These are phyloP conservation scores for Hippophae rhamnoides DNA, from an alignment of 306 rosid genomes.

Conservation along the genomic window DNA sequence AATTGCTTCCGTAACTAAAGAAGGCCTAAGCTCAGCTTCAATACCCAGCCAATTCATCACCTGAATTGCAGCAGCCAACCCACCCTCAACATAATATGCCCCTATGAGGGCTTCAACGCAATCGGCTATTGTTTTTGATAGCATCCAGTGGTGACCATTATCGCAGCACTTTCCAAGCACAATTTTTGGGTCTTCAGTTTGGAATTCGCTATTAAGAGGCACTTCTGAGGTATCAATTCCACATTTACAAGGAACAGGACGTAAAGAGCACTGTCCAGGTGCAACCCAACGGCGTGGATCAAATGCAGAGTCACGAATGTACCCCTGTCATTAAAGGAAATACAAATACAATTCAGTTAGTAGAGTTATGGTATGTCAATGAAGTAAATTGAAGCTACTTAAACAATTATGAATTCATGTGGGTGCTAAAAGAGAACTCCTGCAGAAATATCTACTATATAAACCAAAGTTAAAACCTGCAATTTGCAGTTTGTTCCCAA, in stretches of 20 bases:
- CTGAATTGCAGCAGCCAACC: conserved; percentile 62
- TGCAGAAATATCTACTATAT: neutral
- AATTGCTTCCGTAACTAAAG: conserved; percentile 62
- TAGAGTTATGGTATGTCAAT: neutral
- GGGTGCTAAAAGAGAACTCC: neutral
- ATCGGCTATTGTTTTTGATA: conserved; percentile 80
- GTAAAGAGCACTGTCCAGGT: conserved; percentile 63
- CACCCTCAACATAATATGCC: conserved; percentile 76
- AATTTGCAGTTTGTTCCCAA: conserved; percentile 49
- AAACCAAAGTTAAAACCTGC: conserved; percentile 41
- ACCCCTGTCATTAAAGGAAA: conserved; percentile 43
- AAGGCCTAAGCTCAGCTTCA: conserved; percentile 57
- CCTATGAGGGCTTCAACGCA: conserved; percentile 93
- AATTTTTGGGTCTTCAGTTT: conserved; percentile 52
- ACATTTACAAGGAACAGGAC: conserved; percentile 55
- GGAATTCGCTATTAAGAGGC: conserved; percentile 57
- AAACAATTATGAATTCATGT: neutral
- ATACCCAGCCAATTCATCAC: conserved; percentile 78
- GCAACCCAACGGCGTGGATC: conserved; percentile 98
- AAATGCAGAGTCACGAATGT: conserved; percentile 71
- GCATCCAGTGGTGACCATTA: conserved; percentile 86
- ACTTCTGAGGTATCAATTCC: conserved; percentile 78
- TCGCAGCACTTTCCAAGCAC: conserved; percentile 81
- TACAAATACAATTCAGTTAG: conserved; percentile 7
- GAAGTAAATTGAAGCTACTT: neutral